These are phyloP conservation scores for Pichia sp. DNA, from an alignment of 1,139 yeast species.

Conservation along the genomic window DNA sequence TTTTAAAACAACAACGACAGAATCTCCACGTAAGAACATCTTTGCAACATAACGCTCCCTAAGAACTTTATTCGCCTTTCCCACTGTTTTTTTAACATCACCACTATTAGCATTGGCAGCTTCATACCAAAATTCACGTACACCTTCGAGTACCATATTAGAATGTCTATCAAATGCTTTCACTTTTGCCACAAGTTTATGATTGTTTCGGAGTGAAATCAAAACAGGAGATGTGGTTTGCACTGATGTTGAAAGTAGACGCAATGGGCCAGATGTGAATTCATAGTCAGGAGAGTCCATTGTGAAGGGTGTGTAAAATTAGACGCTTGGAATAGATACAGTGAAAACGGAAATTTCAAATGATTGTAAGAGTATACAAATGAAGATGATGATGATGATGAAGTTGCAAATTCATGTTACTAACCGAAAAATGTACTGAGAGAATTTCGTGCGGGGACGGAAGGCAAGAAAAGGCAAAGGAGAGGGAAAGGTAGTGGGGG, in stretches of 20 bases:
- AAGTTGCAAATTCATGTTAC: too few species aligned
- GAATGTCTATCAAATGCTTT: conserved; percentile 96
- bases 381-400: too few species aligned
- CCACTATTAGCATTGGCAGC: too few species aligned
- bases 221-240: conserved; percentile 60
- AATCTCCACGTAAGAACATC: conserved; percentile 90
- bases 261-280: conserved; percentile 85
- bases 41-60: conserved; percentile 85
- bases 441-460: too few species aligned
- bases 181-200: conserved; percentile 81
- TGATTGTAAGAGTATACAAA: too few species aligned
- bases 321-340: too few species aligned
- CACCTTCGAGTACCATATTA: conserved; percentile 86
- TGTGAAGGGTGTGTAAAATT: too few species aligned
- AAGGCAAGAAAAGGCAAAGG: too few species aligned
- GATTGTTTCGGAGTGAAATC: conserved; percentile 88
- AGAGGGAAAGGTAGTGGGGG: too few species aligned
- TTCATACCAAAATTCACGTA: conserved; percentile 56
- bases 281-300: conserved; percentile 94
- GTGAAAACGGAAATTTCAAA: too few species aligned
- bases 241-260: conserved; percentile 75
- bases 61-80: conserved; percentile 35
- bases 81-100: background rate
- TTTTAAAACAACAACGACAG: conserved; percentile 78
- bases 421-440: too few species aligned